phyloP scores from a whole-genome alignment of 1,139 yeast species.

The Petasospora rhodanensis region DNA sequence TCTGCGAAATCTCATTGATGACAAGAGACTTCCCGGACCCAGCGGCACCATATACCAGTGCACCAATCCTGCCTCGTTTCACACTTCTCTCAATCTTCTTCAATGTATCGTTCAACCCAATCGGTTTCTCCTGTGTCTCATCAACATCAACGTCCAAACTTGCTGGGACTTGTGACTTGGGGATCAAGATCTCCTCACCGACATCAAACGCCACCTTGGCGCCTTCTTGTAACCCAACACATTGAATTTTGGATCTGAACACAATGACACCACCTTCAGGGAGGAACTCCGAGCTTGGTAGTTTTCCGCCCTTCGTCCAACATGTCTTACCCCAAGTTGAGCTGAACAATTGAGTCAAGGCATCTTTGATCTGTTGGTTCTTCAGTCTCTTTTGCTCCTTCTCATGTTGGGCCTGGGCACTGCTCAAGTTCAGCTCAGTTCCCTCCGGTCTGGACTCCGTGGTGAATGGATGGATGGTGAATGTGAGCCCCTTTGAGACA shows the following conservation, averaged over 20 bases:
- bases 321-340: constrained; percentile 28
- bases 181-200: constrained; percentile 51
- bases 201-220: constrained; percentile 38
- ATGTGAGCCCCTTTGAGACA: constrained; percentile 34
- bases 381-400: constrained; percentile 21
- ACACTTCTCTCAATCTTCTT: constrained; percentile 41
- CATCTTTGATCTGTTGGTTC: constrained; percentile 27
- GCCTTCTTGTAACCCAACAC: constrained; percentile 35
- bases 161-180: constrained; percentile 44
- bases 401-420: constrained; percentile 20
- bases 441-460: constrained; percentile 33
- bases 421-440: constrained; percentile 14
- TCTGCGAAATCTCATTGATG: constrained; percentile 32
- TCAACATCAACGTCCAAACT: constrained; percentile 1
- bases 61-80: constrained; percentile 47
- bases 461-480: constrained; percentile 54
- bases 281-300: constrained; percentile 47
- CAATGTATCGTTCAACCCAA: constrained; percentile 54
- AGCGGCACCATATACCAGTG: constrained; percentile 63
- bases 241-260: constrained; percentile 45
- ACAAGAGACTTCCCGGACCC: constrained; percentile 49
- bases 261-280: constrained; percentile 63
- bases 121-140: constrained; percentile 30
- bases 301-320: constrained; percentile 42
- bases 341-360: constrained; percentile 12